Evolutionary conservation across 2,329 filamentous ascomycete genomes (phyloP).

Genomic region (Hypoxylon sp.): DNA sequence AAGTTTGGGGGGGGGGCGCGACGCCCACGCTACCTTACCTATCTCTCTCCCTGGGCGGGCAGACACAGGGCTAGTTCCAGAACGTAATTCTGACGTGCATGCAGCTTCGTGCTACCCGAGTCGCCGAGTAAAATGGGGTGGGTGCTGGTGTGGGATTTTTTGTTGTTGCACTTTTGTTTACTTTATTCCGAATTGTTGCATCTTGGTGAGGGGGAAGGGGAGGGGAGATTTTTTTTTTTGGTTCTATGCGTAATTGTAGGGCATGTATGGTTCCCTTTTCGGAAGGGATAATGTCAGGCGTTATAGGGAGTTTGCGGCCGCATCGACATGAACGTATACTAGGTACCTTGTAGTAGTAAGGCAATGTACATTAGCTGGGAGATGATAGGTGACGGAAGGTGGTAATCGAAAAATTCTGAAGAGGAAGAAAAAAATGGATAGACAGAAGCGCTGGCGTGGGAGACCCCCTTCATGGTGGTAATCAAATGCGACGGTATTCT

Average conservation of each 20-base stretch:
- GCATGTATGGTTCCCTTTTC: background rate
- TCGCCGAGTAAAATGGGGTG: background rate
- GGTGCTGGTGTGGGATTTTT: background rate
- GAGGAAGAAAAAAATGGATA: background rate
- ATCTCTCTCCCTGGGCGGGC: background rate
- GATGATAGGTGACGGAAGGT: constrained; percentile 5
- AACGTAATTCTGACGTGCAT: constrained; percentile 5
- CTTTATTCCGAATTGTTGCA: background rate
- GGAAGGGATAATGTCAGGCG: background rate
- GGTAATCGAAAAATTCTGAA: constrained; percentile 25
- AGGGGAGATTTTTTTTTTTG: background rate
- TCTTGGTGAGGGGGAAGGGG: background rate
- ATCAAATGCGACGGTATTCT: constrained; percentile 50
- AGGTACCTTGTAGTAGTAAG: background rate
- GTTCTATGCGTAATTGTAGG: background rate
- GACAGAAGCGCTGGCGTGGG: constrained; percentile 9
- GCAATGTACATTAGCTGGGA: background rate
- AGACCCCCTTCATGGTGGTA: constrained; percentile 44
- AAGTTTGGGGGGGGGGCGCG: background rate
- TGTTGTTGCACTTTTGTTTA: constrained; percentile 7
- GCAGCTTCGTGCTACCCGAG: background rate
- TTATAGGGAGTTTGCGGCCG: constrained; percentile 1
- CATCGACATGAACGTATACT: background rate
- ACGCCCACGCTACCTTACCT: too few relatives aligned
- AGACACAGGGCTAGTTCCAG: background rate